Evolutionary conservation across 208 protist genomes (phyloP), one percentile per base, ranked within the genome.

Genomic region (Trypanosoma conorhini): DNA sequence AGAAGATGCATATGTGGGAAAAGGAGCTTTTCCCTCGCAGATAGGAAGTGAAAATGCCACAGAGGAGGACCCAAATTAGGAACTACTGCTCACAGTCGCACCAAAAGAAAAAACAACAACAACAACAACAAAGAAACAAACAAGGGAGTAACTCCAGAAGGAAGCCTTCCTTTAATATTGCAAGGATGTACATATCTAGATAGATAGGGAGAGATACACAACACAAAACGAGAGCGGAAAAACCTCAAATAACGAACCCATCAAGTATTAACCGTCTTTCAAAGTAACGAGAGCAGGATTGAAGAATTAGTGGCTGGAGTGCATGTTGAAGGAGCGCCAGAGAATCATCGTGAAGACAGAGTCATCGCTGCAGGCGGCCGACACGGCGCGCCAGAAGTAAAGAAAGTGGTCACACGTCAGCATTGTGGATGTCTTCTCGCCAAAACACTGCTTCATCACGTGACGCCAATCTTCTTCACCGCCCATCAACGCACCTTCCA

Each of bases 281-380:
- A 19, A 19, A 10, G 8, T 10, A 46, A 46, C 8, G 9, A 46
- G 1, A 46, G 1, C 42, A 46, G 42, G 1, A 3, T 10, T 54
- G 22, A 54, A 21, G 17, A 31, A 0, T 70, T 31, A 60, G 10
- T 50, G 68, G 5, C 24, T 81, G 62, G 31, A 87, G 79, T 46
- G 90, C 81, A 95, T 76, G 33, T 76, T 72, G 55, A 92, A 95
- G 24, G 83, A 80, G 50, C 89, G 86, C 90, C 90, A 95, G 22
- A 95, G 50, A 44, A 87, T 79, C 79, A 95, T 81, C 8, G 90
- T 91, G 58, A 89, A 95, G 7, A 85, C 82, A 2, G 90, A 86
- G 59, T 93, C 87, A 55, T 95, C 90, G 46, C 83, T 83, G 48
- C 91, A 80, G 21, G 74, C 86, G 12, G 90, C 87, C 22, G 87